Percentiles rank a stretch among this genome's conserved stretches.
phyloP scores from a whole-genome alignment of 805 yeast genomes.

The Hagleromyces aurorensis region DNA sequence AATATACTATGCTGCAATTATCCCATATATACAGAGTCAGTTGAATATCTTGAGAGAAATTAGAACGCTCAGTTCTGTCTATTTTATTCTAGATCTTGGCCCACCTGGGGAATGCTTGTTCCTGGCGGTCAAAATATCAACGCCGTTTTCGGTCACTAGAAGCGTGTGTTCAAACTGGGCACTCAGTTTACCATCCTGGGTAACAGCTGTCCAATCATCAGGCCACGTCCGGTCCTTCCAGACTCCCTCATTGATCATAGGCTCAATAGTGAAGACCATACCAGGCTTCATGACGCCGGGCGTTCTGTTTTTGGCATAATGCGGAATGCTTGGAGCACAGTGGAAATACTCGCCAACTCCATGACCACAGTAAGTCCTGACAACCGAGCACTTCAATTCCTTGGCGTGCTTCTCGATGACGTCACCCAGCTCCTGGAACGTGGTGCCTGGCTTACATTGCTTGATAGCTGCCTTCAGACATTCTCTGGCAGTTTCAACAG shows the following conservation, averaged over 20 bases:
- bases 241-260: constrained; percentile 86
- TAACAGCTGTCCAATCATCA: constrained; percentile 92
- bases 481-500: constrained; percentile 89
- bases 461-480: constrained; percentile 77
- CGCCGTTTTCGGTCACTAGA: constrained; percentile 87
- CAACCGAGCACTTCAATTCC: constrained; percentile 73
- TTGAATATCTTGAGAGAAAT: too few relatives aligned
- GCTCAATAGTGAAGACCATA: constrained; percentile 94
- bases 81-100: constrained; percentile 48
- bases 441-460: constrained; percentile 82
- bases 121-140: constrained; percentile 82
- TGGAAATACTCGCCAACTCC: constrained; percentile 86
- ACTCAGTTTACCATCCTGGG: constrained; percentile 80
- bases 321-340: constrained; percentile 87
- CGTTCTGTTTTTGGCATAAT: constrained; percentile 88
- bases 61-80: too few relatives aligned
- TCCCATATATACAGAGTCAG: too few relatives aligned
- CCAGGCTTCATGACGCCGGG: constrained; percentile 93
- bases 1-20: too few relatives aligned
- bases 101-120: constrained; percentile 85
- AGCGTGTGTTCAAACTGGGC: constrained; percentile 96
- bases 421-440: constrained; percentile 81
- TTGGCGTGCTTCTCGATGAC: constrained; percentile 81
- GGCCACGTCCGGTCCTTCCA: constrained; percentile 88
- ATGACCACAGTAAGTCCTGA: constrained; percentile 88